Conservation (phyloP, 2,329 filamentous ascomycete species). For the Fusarium liriodendri region DNA sequence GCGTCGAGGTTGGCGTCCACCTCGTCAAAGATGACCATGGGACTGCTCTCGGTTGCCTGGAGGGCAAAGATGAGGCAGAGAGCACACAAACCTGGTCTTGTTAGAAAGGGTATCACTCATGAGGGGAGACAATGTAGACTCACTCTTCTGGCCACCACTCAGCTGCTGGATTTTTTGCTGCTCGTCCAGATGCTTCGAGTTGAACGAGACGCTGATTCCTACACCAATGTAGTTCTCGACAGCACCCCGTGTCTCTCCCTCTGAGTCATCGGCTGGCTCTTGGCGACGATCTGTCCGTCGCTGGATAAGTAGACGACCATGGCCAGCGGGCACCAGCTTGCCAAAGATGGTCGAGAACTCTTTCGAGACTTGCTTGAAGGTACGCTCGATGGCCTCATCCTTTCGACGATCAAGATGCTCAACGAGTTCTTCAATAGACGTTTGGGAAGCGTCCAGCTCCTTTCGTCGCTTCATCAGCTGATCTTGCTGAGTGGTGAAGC, state of each 20-base stretch:
- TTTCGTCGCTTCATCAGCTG: conserved; percentile 84
- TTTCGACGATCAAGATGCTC: conserved; percentile 93
- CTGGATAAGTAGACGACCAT: conserved; percentile 92
- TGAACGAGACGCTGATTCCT: conserved; percentile 97
- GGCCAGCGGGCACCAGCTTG: conserved; percentile 92
- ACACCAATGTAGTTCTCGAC: conserved; percentile 98
- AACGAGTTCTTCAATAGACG: conserved; percentile 91
- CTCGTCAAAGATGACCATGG: conserved; percentile 99
- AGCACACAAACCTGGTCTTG: conserved; percentile 80
- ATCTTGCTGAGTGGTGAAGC: conserved; percentile 92
- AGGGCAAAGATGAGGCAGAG: conserved; percentile 99
- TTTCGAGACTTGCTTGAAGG: conserved; percentile 96
- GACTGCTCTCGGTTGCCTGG: conserved; percentile 95
- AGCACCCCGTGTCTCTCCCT: conserved; percentile 74
- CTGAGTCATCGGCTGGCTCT: conserved; percentile 66
- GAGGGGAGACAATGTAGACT: conserved; percentile 49
- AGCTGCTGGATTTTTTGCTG: conserved; percentile 98
- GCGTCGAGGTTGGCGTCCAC: conserved; percentile 98
- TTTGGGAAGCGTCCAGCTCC: conserved; percentile 88
- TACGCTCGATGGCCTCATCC: conserved; percentile 97
- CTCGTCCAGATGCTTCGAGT: conserved; percentile 94
- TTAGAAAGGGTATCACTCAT: not conserved
- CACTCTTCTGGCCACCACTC: conserved; percentile 96
- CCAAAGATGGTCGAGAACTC: conserved; percentile 95
- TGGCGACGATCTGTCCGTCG: conserved; percentile 81